These are phyloP conservation scores for Rhexocercosporidium sp. DNA, from an alignment of 2,329 filamentous ascomycete genomes.

Conservation along the genomic window DNA sequence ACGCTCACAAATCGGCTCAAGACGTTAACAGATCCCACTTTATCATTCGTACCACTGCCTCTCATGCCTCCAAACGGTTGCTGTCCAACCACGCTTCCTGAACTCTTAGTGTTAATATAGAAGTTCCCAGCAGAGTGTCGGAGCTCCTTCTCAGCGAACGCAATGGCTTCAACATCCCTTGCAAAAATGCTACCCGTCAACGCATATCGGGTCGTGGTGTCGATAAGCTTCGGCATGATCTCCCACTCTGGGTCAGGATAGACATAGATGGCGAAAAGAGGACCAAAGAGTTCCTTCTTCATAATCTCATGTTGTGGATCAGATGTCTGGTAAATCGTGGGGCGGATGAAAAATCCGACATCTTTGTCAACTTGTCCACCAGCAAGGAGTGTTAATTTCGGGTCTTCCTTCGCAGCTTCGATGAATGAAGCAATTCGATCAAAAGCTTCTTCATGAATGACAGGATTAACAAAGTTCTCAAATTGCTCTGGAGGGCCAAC, in stretches of 20 bases:
- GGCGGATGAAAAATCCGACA: slow-evolving; percentile 83
- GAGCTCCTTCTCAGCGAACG: slow-evolving; percentile 72
- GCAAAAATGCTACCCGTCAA: slow-evolving; percentile 80
- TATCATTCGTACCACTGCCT: slow-evolving; percentile 74
- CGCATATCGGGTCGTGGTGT: slow-evolving; percentile 76
- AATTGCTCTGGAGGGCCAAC: slow-evolving; percentile 71
- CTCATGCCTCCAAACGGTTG: slow-evolving; percentile 73
- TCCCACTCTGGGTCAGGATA: slow-evolving; percentile 76
- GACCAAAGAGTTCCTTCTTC: slow-evolving; percentile 81
- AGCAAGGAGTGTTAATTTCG: slow-evolving; percentile 71
- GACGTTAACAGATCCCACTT: slow-evolving; percentile 69
- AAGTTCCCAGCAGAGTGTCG: slow-evolving; percentile 80
- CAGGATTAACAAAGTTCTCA: slow-evolving; percentile 85
- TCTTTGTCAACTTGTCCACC: slow-evolving; percentile 79
- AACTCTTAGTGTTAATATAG: slow-evolving; percentile 85
- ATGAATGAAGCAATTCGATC: slow-evolving; percentile 79
- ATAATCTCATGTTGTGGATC: slow-evolving; percentile 78
- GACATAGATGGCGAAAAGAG: slow-evolving; percentile 74
- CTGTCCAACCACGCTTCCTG: slow-evolving; percentile 73
- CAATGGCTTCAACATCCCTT: slow-evolving; percentile 67
- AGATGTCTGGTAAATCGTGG: slow-evolving; percentile 78
- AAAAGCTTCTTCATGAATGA: slow-evolving; percentile 83
- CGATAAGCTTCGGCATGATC: slow-evolving; percentile 65
- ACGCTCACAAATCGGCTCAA: slow-evolving; percentile 70
- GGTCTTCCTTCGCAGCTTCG: slow-evolving; percentile 77